These are phyloP conservation scores for Dioszegia hungarica DNA, from an alignment of 768 basidiomycete species.

Conservation along the genomic window DNA sequence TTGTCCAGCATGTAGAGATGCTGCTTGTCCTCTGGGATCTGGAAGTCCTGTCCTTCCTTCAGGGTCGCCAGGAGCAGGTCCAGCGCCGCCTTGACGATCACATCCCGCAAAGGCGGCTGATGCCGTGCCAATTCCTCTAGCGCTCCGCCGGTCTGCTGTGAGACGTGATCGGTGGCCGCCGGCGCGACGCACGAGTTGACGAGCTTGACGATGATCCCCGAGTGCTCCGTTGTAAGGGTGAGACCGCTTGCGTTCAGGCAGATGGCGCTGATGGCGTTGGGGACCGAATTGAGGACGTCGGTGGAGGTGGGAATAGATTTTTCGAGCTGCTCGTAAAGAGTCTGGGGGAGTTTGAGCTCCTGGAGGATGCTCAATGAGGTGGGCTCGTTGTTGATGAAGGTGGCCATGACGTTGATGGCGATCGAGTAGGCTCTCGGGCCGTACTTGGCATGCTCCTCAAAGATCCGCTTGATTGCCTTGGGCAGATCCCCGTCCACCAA, in stretches of 20 bases:
- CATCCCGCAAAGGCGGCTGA: slow-evolving; percentile 76
- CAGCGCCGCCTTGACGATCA: slow-evolving; percentile 73
- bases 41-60: slow-evolving; percentile 5
- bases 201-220: slow-evolving; percentile 75
- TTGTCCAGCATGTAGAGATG: not conserved
- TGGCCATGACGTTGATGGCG: slow-evolving; percentile 90
- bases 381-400: slow-evolving; percentile 97
- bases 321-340: slow-evolving; percentile 82
- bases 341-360: slow-evolving; percentile 80
- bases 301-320: slow-evolving; percentile 76
- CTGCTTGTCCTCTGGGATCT: slow-evolving; percentile 4
- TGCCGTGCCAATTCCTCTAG: slow-evolving; percentile 95
- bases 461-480: slow-evolving; percentile 78
- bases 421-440: slow-evolving; percentile 80
- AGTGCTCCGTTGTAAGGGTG: slow-evolving; percentile 68
- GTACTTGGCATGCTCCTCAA: slow-evolving; percentile 74
- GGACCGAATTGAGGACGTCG: slow-evolving; percentile 76
- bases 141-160: slow-evolving; percentile 70
- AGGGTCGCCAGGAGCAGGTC: slow-evolving; percentile 27
- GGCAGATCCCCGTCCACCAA: slow-evolving; percentile 85
- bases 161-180: slow-evolving; percentile 87
- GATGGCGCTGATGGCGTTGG: slow-evolving; percentile 91
- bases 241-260: slow-evolving; percentile 90
- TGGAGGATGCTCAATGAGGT: slow-evolving; percentile 89
- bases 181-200: slow-evolving; percentile 73